Percentiles rank a stretch among this genome's conserved stretches.
phyloP scores from a whole-genome alignment of 2,329 filamentous ascomycete species.

The Monilinia fructicola region DNA sequence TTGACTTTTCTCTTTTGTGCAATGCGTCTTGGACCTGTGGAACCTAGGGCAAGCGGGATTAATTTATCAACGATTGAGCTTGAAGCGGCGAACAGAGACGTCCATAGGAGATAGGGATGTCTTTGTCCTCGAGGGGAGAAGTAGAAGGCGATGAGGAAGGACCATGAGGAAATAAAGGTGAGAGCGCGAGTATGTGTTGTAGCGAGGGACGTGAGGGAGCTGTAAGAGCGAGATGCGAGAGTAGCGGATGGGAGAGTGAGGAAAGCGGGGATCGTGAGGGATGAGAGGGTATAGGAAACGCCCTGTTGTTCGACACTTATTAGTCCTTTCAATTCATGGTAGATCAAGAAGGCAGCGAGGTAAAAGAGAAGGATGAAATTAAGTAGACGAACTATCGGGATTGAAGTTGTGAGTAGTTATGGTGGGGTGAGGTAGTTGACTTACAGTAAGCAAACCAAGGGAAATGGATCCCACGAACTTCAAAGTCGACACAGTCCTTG shows the following conservation, averaged over 20 bases:
- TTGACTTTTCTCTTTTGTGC: conserved; percentile 34
- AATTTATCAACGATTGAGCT: conserved; percentile 47
- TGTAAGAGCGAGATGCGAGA: conserved; percentile 68
- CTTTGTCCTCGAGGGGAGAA: conserved; percentile 72
- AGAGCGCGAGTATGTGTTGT: conserved; percentile 66
- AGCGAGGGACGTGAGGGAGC: conserved; percentile 62
- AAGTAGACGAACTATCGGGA: neutral
- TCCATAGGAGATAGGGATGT: conserved; percentile 91
- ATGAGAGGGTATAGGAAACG: conserved; percentile 80
- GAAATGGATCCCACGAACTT: conserved; percentile 94
- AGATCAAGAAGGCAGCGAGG: neutral
- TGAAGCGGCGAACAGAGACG: conserved; percentile 63
- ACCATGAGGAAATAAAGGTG: conserved; percentile 65
- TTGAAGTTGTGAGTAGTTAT: conserved; percentile 16
- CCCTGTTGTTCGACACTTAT: conserved; percentile 56
- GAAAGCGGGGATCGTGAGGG: conserved; percentile 75
- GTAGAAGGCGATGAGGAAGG: conserved; percentile 74
- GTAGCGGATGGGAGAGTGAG: conserved; percentile 76
- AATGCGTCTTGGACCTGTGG: conserved; percentile 14
- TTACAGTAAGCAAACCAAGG: conserved; percentile 83
- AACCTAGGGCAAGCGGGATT: conserved; percentile 25
- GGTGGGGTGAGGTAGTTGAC: conserved; percentile 26
- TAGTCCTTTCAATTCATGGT: neutral
- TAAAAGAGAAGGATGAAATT: neutral
- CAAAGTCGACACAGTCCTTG: conserved; percentile 69